These are phyloP conservation scores for Plasmodium knowlesi DNA, from an alignment of 169 alveolate species.

Conservation along the genomic window DNA sequence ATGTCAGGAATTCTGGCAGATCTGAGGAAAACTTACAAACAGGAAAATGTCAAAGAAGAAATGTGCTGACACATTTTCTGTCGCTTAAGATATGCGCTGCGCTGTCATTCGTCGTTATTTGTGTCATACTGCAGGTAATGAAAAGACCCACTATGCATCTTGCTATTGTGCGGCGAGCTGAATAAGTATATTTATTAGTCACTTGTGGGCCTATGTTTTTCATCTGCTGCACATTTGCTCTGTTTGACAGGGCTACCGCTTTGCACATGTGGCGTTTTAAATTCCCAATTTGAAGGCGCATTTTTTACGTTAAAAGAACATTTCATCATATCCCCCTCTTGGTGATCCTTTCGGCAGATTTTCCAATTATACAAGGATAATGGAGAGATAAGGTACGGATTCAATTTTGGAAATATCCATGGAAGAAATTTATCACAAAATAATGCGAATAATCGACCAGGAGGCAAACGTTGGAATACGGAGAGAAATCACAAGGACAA, in stretches of 20 bases:
- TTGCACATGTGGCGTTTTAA: not conserved
- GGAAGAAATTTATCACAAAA: constrained; percentile 18
- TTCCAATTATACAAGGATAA: not conserved
- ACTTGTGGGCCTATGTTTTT: not conserved
- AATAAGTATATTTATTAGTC: not conserved
- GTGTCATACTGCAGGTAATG: not conserved
- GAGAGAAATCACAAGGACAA: not conserved
- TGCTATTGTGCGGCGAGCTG: not conserved
- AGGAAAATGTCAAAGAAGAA: not conserved
- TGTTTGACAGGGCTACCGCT: not conserved
- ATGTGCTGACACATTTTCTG: not conserved
- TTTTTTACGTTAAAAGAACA: not conserved
- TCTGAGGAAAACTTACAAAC: not conserved
- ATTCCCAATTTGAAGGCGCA: not conserved
- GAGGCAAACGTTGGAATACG: not conserved
- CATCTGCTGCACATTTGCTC: not conserved
- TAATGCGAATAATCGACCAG: not conserved
- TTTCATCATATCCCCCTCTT: not conserved
- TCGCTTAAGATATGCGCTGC: not conserved
- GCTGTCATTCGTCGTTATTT: not conserved
- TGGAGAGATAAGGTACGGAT: not conserved
- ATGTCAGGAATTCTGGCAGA: not conserved
- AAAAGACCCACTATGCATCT: not conserved
- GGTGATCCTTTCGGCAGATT: not conserved
- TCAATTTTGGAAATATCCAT: not conserved